Evolutionary conservation across 2,329 filamentous ascomycete genomes (phyloP), one percentile per base, ranked within the genome.

Genomic region (Monilinia polystroma): DNA sequence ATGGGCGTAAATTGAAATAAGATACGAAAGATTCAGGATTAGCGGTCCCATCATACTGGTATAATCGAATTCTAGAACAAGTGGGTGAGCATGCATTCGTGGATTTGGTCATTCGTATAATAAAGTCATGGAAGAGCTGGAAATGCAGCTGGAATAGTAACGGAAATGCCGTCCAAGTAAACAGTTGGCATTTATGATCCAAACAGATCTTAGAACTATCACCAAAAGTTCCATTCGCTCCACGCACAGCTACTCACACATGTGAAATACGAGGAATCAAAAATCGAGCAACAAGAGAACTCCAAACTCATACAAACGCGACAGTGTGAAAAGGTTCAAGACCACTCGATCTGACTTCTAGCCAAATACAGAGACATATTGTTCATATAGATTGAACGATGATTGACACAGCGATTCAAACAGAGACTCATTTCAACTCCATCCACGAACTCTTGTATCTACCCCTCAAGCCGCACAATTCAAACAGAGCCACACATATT

Each of bases 271-370:
- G 14, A 49, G n/a, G 23, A 49, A 47, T 49, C 7, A 49, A 14
- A 6, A 35, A 35, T 6, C n/a, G 29, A 47, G 18, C 41, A 47
- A 32, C 11, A 16, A 47, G 26, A 35, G 11, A 47, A 11, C 3
- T 35, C 20, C 11, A 2, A 45, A 11, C 14, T 23, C 18, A n/a
- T 14, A 23, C 16, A 38, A 45, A 7, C 11, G 10, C 57, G 26
- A 35, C 16, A 32, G 20, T 8, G 6, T 45, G 6, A 10, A 8
- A 49, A 35, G 43, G 35, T 18, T 51, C 29, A 60, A 20, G 47
- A n/a, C 43, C 43, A 60, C 57, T 60, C n/a, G 57, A 23, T 49
- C 57, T 23, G 49, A 49, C n/a, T 12, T 35, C 5, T 11, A 35
- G 14, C 43, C 43, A 23, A 60, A 11, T 23, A 14, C 6, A 49